phyloP scores from a whole-genome alignment of 2,329 filamentous ascomycete genomes.

The Diaporthe aspalathi region DNA sequence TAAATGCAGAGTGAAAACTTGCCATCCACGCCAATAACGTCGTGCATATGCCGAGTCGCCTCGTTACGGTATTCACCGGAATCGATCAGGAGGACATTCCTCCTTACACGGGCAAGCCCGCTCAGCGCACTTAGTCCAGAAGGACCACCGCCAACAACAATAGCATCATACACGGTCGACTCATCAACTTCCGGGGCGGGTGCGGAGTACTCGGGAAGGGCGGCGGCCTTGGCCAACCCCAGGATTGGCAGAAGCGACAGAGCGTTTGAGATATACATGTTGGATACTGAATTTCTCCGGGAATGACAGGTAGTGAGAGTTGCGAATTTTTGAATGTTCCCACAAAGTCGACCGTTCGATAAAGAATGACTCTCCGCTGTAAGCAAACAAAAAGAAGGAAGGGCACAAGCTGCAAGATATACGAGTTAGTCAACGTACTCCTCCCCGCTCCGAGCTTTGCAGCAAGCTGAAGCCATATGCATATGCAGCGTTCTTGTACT shows the following conservation, averaged over 20 bases:
- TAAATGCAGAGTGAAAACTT: slow-evolving; percentile 32
- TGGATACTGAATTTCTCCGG: background rate
- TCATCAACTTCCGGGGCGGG: slow-evolving; percentile 18
- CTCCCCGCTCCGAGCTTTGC: background rate
- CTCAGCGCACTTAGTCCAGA: slow-evolving; percentile 66
- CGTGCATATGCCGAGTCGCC: slow-evolving; percentile 69
- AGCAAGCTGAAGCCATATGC: slow-evolving; percentile 18
- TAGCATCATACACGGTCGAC: slow-evolving; percentile 59
- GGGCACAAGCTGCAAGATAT: slow-evolving; percentile 11
- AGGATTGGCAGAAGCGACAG: slow-evolving; percentile 12
- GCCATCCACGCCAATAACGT: slow-evolving; percentile 71
- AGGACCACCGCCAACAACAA: slow-evolving; percentile 69
- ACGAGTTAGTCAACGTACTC: background rate
- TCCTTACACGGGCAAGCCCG: slow-evolving; percentile 67
- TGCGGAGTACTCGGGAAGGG: background rate
- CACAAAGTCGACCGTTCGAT: slow-evolving; percentile 8
- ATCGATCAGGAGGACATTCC: slow-evolving; percentile 67
- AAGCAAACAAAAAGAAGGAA: slow-evolving; percentile 5
- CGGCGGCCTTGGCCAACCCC: background rate
- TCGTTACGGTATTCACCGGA: slow-evolving; percentile 68
- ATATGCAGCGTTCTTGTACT: slow-evolving; percentile 18
- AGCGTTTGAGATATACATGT: slow-evolving; percentile 6
- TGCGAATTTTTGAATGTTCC: background rate
- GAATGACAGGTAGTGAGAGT: background rate
- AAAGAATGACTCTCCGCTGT: slow-evolving; percentile 7